These are phyloP conservation scores for Talaromyces sp. DNA, from an alignment of 2,329 filamentous ascomycete species.

Conservation along the genomic window DNA sequence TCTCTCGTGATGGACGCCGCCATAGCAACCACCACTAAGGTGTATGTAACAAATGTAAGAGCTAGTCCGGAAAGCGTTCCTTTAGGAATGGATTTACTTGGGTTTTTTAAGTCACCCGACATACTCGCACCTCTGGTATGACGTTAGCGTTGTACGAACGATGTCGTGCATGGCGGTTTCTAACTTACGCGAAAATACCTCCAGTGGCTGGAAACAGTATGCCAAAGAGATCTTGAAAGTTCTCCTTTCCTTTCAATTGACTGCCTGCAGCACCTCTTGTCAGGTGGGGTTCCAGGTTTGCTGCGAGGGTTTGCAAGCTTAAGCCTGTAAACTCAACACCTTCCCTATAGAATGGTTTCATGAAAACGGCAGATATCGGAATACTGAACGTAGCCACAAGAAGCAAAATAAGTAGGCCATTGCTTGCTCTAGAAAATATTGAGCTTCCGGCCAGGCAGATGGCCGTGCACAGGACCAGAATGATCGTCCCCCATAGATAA, in stretches of 20 bases:
- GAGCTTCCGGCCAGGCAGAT: conserved; percentile 80
- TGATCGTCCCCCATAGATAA: conserved; percentile 74
- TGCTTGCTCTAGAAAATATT: conserved; percentile 79
- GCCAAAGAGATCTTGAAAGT: conserved; percentile 80
- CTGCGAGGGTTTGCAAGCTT: conserved; percentile 68
- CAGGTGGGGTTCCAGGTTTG: conserved; percentile 72
- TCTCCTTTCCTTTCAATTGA: conserved; percentile 65
- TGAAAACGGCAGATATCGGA: conserved; percentile 72
- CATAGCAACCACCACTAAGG: conserved; percentile 76
- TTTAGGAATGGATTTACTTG: conserved; percentile 80
- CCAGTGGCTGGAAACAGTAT: conserved; percentile 78
- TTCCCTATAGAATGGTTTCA: conserved; percentile 65
- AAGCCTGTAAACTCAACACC: conserved; percentile 77
- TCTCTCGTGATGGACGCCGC: conserved; percentile 73
- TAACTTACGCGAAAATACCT: conserved; percentile 58
- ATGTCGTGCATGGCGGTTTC: background rate
- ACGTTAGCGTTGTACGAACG: conserved; percentile 24
- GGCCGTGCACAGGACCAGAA: conserved; percentile 70
- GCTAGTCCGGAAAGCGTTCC: conserved; percentile 79
- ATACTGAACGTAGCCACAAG: conserved; percentile 77
- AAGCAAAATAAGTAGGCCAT: conserved; percentile 71
- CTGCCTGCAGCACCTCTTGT: conserved; percentile 65
- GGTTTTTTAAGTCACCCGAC: conserved; percentile 82
- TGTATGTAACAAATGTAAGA: conserved; percentile 75
- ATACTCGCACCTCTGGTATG: conserved; percentile 72